A percentile compares a stretch with the other conserved stretches of the same genome.
These are phyloP conservation scores for Delonix regia DNA, from an alignment of 306 rosid species.

Conservation along the genomic window DNA sequence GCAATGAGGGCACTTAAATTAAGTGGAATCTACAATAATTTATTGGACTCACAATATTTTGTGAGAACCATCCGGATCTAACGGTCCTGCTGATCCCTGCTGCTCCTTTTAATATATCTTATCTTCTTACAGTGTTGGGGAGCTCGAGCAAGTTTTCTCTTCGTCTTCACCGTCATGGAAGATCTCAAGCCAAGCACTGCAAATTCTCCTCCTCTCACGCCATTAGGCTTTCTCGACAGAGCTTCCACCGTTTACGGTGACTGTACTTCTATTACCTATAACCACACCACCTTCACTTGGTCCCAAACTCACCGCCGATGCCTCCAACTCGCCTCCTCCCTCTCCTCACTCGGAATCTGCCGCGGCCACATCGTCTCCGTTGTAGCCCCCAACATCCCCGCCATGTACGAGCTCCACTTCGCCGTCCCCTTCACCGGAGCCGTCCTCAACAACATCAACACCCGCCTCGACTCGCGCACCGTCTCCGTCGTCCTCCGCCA, in stretches of 20 bases:
- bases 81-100: no score
- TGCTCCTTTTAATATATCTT: no score
- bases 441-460: conserved; percentile 64
- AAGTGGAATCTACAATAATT: no score
- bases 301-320: conserved; percentile 56
- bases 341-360: conserved; percentile 52
- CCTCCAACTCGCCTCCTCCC: conserved; percentile 61
- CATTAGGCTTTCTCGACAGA: conserved; percentile 56
- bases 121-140: no score
- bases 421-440: conserved; percentile 81
- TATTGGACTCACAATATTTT: no score
- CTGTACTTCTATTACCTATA: conserved; percentile 49
- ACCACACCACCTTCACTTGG: conserved; percentile 58
- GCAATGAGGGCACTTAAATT: no score
- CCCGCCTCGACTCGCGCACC: conserved; percentile 67
- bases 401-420: conserved; percentile 84
- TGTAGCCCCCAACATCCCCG: conserved; percentile 70
- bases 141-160: background rate
- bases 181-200: conserved; percentile 47
- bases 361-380: conserved; percentile 61
- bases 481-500: conserved; percentile 60
- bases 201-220: conserved; percentile 59
- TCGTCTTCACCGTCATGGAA: conserved; percentile 37
- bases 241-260: conserved; percentile 59
- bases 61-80: no score